Percentiles rank a stretch among this genome's conserved stretches.
Conservation (phyloP, 2,329 filamentous ascomycete genomes). For the Colletotrichum abscissum region DNA sequence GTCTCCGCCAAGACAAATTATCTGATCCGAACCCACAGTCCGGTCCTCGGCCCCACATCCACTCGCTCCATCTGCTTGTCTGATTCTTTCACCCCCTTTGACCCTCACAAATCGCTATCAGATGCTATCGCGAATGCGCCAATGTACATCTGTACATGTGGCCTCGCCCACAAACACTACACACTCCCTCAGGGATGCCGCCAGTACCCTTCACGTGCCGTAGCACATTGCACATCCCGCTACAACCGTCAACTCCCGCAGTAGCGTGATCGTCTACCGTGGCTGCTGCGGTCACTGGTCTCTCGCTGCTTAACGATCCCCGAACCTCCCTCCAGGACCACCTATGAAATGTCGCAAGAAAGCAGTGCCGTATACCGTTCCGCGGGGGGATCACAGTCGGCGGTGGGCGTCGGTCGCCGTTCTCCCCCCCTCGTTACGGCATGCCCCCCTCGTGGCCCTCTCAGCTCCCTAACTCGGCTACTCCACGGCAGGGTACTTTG, state of each 20-base stretch:
- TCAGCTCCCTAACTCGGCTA: not conserved
- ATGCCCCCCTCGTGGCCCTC: not conserved
- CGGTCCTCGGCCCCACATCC: constrained; percentile 26
- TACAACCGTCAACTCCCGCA: not conserved
- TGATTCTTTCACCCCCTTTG: not conserved
- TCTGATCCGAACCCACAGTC: constrained; percentile 36
- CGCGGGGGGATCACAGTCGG: not conserved
- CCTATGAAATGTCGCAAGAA: not conserved
- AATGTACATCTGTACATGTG: not conserved
- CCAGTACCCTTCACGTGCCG: constrained; percentile 1
- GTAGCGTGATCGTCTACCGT: not conserved
- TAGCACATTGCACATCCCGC: not conserved
- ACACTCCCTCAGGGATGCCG: not conserved
- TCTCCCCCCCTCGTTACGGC: too few species aligned
- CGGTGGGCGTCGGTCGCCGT: not conserved
- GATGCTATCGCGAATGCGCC: not conserved
- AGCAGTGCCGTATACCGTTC: not conserved
- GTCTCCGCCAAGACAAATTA: constrained; percentile 36
- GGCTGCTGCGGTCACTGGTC: not conserved
- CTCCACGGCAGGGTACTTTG: not conserved
- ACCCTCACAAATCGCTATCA: not conserved
- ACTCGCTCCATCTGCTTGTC: not conserved
- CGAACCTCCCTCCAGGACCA: not conserved
- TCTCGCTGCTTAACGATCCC: constrained; percentile 7
- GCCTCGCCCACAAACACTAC: not conserved